phyloP scores from a whole-genome alignment of 345 rosid genomes.

The Clausena lansium region DNA sequence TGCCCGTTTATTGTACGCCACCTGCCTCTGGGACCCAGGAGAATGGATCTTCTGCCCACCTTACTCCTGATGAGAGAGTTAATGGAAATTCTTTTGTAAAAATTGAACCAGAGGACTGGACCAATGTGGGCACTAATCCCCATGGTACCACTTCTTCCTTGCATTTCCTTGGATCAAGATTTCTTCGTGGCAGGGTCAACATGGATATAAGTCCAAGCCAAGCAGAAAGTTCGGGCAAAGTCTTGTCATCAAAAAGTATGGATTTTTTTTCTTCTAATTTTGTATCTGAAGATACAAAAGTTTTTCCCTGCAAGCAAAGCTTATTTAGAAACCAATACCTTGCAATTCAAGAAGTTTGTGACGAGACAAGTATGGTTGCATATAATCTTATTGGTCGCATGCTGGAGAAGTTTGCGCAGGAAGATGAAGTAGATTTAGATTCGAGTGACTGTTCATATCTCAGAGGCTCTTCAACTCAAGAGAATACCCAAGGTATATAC shows the following conservation, averaged over 20 bases:
- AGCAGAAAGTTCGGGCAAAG: constrained; percentile 17
- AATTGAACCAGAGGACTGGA: constrained; percentile 17
- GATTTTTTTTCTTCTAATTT: constrained; percentile 22
- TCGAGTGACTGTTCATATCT: constrained; percentile 41
- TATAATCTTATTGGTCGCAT: constrained; percentile 61
- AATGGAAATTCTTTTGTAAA: neutral
- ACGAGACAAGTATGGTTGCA: constrained; percentile 64
- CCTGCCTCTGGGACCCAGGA: constrained; percentile 14
- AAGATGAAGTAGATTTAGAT: constrained; percentile 41
- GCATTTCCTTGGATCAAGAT: constrained; percentile 23
- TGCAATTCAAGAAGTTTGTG: constrained; percentile 70
- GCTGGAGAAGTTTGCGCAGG: constrained; percentile 47
- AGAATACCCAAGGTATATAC: constrained; percentile 41
- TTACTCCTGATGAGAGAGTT: constrained; percentile 1
- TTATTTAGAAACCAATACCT: constrained; percentile 49
- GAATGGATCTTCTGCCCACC: constrained; percentile 18
- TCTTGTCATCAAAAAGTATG: constrained; percentile 11
- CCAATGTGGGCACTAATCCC: constrained; percentile 24
- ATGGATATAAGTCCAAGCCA: constrained; percentile 11
- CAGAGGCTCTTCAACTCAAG: constrained; percentile 35
- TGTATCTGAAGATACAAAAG: constrained; percentile 22
- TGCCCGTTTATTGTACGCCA: constrained; percentile 17
- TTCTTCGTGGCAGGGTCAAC: constrained; percentile 13
- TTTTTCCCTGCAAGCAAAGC: constrained; percentile 23
- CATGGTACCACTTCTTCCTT: constrained; percentile 25